Conservation (phyloP, 23 red algal species). For the Cyanidium caldarium region DNA sequence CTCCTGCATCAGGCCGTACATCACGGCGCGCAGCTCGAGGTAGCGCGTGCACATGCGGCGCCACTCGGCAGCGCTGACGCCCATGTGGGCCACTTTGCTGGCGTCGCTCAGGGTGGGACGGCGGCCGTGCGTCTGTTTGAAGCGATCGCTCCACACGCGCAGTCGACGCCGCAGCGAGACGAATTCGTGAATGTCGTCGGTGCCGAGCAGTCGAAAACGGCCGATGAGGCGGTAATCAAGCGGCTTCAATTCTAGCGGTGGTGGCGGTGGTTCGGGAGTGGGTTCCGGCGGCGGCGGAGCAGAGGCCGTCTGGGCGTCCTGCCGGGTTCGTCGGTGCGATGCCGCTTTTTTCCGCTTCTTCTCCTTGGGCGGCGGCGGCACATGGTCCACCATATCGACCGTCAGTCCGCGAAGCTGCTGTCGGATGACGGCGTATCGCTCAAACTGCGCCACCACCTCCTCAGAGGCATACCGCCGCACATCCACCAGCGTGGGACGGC, state of each 20-base stretch:
- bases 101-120: constrained; percentile 45
- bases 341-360: neutral
- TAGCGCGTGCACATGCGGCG: constrained; percentile 7
- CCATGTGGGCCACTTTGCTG: neutral
- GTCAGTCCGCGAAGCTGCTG: constrained; percentile 64
- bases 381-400: constrained; percentile 34
- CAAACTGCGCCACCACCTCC: constrained; percentile 66
- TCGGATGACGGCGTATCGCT: constrained; percentile 53
- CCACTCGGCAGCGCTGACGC: constrained; percentile 21
- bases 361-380: neutral
- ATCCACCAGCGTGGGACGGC: constrained; percentile 64
- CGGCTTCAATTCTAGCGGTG: neutral
- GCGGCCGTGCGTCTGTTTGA: constrained; percentile 28
- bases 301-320: neutral
- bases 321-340: constrained; percentile 9
- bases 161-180: constrained; percentile 45
- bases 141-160: constrained; percentile 47
- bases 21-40: constrained; percentile 25
- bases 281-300: neutral
- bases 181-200: constrained; percentile 60
- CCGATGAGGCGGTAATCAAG: constrained; percentile 71
- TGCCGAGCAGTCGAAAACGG: constrained; percentile 66
- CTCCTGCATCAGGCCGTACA: constrained; percentile 27
- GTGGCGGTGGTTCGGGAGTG: neutral
- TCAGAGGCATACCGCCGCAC: constrained; percentile 36